Evolutionary conservation across 306 rosid genomes (phyloP).

Genomic region (Chamaecrista fasciculata): DNA sequence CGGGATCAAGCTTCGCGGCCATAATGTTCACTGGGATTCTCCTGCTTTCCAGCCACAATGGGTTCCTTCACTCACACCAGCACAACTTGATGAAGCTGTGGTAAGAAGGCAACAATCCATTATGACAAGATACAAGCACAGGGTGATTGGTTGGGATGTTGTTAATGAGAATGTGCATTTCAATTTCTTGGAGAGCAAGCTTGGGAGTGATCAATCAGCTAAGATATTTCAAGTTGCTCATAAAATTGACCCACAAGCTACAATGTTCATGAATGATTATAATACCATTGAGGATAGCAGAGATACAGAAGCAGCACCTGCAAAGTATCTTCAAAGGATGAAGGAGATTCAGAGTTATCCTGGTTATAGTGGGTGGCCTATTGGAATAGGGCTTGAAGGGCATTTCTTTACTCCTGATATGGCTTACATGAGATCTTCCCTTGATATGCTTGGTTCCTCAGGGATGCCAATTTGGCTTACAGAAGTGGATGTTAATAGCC

Average conservation of each 20-base stretch:
- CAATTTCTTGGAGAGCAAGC: not conserved
- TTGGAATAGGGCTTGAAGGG: constrained; percentile 15
- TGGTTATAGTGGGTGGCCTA: constrained; percentile 3
- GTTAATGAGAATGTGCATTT: constrained; percentile 57
- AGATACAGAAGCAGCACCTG: not conserved
- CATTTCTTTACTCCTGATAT: not conserved
- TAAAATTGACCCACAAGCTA: not conserved
- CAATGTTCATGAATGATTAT: not conserved
- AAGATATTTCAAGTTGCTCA: not conserved
- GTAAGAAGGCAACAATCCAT: constrained; percentile 49
- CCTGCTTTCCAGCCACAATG: constrained; percentile 43
- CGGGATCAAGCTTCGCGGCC: constrained; percentile 58
- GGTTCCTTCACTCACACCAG: constrained; percentile 52
- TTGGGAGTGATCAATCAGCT: not conserved
- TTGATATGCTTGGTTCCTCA: not conserved
- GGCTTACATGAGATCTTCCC: constrained; percentile 10
- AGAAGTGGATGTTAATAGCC: constrained; percentile 6
- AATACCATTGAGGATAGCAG: not conserved
- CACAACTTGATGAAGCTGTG: constrained; percentile 39
- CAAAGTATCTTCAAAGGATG: not conserved
- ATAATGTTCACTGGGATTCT: constrained; percentile 66
- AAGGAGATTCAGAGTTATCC: not conserved
- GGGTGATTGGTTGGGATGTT: constrained; percentile 85
- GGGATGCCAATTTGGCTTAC: constrained; percentile 5
- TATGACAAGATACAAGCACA: constrained; percentile 50